Evolutionary conservation across 768 basidiomycete species (phyloP).

Genomic region (Rhodocollybia butyracea): DNA sequence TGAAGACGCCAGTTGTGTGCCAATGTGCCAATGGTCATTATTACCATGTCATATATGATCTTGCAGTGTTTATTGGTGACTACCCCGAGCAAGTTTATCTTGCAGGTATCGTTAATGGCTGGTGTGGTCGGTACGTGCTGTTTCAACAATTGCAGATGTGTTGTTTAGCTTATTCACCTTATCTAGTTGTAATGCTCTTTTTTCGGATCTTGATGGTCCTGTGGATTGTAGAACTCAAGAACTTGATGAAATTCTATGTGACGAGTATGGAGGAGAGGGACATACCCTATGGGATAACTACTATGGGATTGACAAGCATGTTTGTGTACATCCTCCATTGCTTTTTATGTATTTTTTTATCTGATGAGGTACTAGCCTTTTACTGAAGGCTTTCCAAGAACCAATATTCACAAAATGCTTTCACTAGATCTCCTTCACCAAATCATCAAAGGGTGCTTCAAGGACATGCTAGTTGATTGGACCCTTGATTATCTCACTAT

Average conservation of each 20-base stretch:
- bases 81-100: conserved; percentile 25
- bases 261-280: background rate
- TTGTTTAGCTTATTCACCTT: background rate
- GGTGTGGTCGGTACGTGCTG: conserved; percentile 9
- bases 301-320: background rate
- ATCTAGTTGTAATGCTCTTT: background rate
- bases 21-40: conserved; percentile 25
- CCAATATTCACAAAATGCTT: conserved; percentile 14
- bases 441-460: conserved; percentile 38
- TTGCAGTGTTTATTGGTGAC: conserved; percentile 24
- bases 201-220: background rate
- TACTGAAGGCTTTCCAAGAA: conserved; percentile 13
- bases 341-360: background rate
- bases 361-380: conserved; percentile 12
- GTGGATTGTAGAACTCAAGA: background rate
- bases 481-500: conserved; percentile 24
- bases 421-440: conserved; percentile 30
- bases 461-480: conserved; percentile 38
- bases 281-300: conserved; percentile 1
- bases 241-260: background rate
- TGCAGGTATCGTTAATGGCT: conserved; percentile 18
- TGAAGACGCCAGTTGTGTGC: conserved; percentile 17
- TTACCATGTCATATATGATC: conserved; percentile 17
- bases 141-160: background rate
- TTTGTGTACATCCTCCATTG: background rate